These are phyloP conservation scores for Kondoa malvinella DNA, from an alignment of 768 basidiomycete species.

Conservation along the genomic window DNA sequence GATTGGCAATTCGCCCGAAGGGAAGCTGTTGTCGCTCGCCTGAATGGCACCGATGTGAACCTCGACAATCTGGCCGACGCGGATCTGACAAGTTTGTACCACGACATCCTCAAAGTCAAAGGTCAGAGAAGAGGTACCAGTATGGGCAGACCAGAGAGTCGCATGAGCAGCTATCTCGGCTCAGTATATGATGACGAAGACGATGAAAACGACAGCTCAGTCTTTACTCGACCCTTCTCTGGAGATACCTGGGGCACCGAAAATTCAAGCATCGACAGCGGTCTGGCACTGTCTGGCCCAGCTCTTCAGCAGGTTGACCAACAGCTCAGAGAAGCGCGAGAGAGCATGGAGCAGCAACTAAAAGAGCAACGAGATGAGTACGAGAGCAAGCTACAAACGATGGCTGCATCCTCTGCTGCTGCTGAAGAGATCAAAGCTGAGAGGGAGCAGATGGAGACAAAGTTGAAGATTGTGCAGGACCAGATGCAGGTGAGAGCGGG, in stretches of 20 bases:
- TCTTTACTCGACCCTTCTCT: constrained; percentile 43
- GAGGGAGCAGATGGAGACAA: constrained; percentile 8
- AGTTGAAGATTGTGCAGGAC: constrained; percentile 6
- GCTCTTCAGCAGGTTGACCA: constrained; percentile 5
- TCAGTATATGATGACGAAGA: constrained; percentile 23
- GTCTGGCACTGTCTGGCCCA: constrained; percentile 28
- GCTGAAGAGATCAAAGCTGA: constrained; percentile 31
- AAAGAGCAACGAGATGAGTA: constrained; percentile 39
- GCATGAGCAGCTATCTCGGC: constrained; percentile 27
- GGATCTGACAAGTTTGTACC: constrained; percentile 59
- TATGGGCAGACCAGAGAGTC: constrained; percentile 64
- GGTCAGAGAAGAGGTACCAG: constrained; percentile 41
- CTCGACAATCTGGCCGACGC: constrained; percentile 86
- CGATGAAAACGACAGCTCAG: constrained; percentile 20
- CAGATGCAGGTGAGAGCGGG: background rate
- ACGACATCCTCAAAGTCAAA: constrained; percentile 84
- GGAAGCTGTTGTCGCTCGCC: constrained; percentile 71
- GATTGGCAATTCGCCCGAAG: constrained; percentile 97
- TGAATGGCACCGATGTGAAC: constrained; percentile 65
- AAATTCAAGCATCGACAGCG: constrained; percentile 62
- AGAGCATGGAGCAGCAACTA: constrained; percentile 53
- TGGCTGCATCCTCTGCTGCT: constrained; percentile 44
- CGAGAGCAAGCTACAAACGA: constrained; percentile 46
- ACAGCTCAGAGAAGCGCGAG: constrained; percentile 9
- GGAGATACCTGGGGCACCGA: constrained; percentile 61